Evolutionary conservation across 2,329 filamentous ascomycete species (phyloP).

Genomic region (Ophiostoma pallidulum): DNA sequence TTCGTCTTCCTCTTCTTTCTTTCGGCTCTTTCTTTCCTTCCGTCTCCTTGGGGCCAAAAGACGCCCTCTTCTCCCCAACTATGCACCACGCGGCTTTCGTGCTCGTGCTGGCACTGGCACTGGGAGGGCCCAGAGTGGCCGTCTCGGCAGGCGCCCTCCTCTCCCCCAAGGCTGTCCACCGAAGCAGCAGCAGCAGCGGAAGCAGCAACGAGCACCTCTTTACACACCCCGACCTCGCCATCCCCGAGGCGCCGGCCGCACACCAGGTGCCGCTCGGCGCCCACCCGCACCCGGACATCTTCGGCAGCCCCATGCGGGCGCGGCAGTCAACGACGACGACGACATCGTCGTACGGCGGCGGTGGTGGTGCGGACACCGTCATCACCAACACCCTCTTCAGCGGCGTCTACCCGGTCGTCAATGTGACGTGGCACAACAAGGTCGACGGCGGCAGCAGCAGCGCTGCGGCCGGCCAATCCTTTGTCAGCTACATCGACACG

Average conservation of each 20-base stretch:
- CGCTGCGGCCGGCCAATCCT: slow-evolving; percentile 14
- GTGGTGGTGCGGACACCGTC: too few species aligned
- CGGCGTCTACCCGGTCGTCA: slow-evolving; percentile 16
- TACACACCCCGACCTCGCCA: neutral
- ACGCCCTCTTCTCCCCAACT: too few species aligned
- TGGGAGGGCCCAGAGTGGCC: too few species aligned
- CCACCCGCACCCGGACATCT: slow-evolving; percentile 5
- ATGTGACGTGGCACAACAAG: slow-evolving; percentile 17
- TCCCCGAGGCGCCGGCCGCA: neutral
- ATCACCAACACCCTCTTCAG: slow-evolving; percentile 15
- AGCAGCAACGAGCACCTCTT: neutral
- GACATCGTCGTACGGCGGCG: too few species aligned
- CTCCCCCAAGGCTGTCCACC: too few species aligned
- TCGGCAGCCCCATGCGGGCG: slow-evolving; percentile 7
- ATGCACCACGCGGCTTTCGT: too few species aligned
- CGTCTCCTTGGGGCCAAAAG: too few species aligned
- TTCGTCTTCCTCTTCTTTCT: too few species aligned
- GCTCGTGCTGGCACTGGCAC: too few species aligned
- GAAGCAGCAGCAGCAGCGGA: too few species aligned
- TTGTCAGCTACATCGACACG: slow-evolving; percentile 16
- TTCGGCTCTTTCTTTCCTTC: too few species aligned
- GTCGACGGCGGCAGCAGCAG: neutral
- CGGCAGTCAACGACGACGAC: neutral
- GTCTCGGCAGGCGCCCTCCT: too few species aligned
- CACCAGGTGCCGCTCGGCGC: neutral